Conservation (phyloP, 2,329 filamentous ascomycete genomes). For the Alternaria arbusti region DNA sequence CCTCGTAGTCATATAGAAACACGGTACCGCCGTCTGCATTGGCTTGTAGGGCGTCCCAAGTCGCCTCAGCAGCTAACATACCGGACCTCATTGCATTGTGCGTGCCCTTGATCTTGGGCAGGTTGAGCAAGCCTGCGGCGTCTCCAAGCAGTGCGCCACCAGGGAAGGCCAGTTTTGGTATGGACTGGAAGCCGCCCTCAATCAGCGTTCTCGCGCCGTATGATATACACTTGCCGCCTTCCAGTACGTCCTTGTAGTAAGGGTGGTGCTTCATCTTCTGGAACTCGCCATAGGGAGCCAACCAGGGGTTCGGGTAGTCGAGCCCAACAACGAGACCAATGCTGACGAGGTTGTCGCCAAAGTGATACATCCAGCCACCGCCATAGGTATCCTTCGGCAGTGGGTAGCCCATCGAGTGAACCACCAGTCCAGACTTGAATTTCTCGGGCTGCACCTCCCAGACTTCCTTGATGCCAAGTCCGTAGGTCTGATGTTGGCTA, state of each 20-base stretch:
- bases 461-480: constrained; percentile 91
- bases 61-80: constrained; percentile 92
- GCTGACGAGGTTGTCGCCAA: constrained; percentile 94
- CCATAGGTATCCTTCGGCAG: constrained; percentile 89
- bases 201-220: constrained; percentile 91
- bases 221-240: constrained; percentile 96
- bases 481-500: constrained; percentile 94
- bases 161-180: constrained; percentile 95
- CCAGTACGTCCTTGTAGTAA: constrained; percentile 83
- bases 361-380: constrained; percentile 99
- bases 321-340: constrained; percentile 90
- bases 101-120: constrained; percentile 98
- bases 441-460: constrained; percentile 96
- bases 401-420: constrained; percentile 93
- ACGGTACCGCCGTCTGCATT: constrained; percentile 70
- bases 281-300: constrained; percentile 94
- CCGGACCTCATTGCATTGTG: constrained; percentile 98
- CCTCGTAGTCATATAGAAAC: constrained; percentile 95
- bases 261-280: constrained; percentile 99
- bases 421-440: constrained; percentile 83
- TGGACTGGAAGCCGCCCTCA: constrained; percentile 96
- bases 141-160: constrained; percentile 95
- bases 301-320: constrained; percentile 96
- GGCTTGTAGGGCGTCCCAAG: constrained; percentile 73
- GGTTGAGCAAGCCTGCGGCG: constrained; percentile 94